Conservation (phyloP, 148 eudicot species). For the Vaccinium darrowii region DNA sequence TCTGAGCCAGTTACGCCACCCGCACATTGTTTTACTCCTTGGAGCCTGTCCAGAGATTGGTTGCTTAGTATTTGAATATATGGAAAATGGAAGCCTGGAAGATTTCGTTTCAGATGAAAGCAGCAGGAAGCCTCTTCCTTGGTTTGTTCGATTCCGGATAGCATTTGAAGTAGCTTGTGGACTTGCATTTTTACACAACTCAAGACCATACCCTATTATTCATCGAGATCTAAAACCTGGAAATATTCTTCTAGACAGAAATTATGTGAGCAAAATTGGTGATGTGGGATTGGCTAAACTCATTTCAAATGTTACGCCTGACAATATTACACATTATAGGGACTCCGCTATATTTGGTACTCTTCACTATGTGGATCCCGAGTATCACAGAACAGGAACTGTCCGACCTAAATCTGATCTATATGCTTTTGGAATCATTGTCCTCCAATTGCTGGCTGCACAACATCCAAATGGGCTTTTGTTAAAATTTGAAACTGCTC, state of each 20-base stretch:
- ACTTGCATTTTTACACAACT: slow-evolving; percentile 66
- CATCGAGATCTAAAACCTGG: slow-evolving; percentile 81
- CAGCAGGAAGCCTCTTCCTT: slow-evolving; percentile 48
- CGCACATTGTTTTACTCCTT: slow-evolving; percentile 64
- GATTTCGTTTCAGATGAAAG: slow-evolving; percentile 41
- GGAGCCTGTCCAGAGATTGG: slow-evolving; percentile 85
- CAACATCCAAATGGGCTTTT: slow-evolving; percentile 60
- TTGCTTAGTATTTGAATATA: slow-evolving; percentile 68
- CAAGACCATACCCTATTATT: slow-evolving; percentile 62
- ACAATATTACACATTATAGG: slow-evolving; percentile 54
- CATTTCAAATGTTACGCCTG: slow-evolving; percentile 50
- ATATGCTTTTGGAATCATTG: slow-evolving; percentile 72
- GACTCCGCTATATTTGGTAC: slow-evolving; percentile 65
- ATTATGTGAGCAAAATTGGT: slow-evolving; percentile 65
- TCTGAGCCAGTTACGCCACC: slow-evolving; percentile 72
- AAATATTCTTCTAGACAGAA: slow-evolving; percentile 59
- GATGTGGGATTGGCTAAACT: slow-evolving; percentile 77
- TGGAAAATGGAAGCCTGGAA: slow-evolving; percentile 78
- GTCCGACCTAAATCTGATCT: slow-evolving; percentile 75
- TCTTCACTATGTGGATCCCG: slow-evolving; percentile 69
- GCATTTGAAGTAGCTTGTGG: slow-evolving; percentile 75
- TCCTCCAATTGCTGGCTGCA: slow-evolving; percentile 64
- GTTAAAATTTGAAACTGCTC: slow-evolving; percentile 54
- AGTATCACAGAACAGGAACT: slow-evolving; percentile 82
- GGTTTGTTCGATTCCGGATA: slow-evolving; percentile 66